Evolutionary conservation across 495 filamentous ascomycete genomes (phyloP), one percentile per base, ranked within the genome.

Genomic region (Trypethelium eluteriae): DNA sequence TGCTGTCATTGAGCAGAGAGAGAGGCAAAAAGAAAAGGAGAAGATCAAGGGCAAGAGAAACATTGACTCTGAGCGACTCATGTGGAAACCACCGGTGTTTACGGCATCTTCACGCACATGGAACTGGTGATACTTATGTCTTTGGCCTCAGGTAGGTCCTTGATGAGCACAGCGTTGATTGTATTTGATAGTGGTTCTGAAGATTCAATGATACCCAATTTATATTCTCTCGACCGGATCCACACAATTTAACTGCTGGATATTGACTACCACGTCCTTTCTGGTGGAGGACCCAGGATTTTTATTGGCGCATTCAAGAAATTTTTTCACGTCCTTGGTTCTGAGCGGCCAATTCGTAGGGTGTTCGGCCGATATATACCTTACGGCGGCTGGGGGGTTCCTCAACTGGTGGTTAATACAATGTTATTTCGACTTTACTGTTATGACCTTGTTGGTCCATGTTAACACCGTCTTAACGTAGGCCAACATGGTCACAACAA

Each of bases 21-120:
- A 91, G 70, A 84, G 84, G 73, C 85, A 86, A 64, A 77, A 83
- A 64, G 85, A 90, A 69, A 87, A 91, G 72, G 92, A 96, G 66
- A 92, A 88, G 79, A 79, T 83, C 34, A 89, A 91, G 72, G 81
- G 83, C 68, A 89, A 84, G 75, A 77, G 89, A 62, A 80, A 80
- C 64, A 92, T 98, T 65, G 88, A 94, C 61, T 83, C 91, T 2
- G 84, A 87, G 3, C 82, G 84, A 69, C 83, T 98, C 53, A 86
- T 89, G 74, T 98, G 94, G 94, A 97, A 95, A 77, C 95, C 94
- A 3, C 94, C 94, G 1, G 90, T 96, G 5, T 96, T 98, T 73
- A 92, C 89, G 44, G 93, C 93, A 3, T 87, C 88, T 34, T 88
- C 83, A 63, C 81, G 94, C 70, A 98, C 93, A 36, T 98, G 94